Evolutionary conservation across 352 stramenopile species (phyloP), one percentile per base, ranked within the genome.

Genomic region (Peronospora belbahrii): DNA sequence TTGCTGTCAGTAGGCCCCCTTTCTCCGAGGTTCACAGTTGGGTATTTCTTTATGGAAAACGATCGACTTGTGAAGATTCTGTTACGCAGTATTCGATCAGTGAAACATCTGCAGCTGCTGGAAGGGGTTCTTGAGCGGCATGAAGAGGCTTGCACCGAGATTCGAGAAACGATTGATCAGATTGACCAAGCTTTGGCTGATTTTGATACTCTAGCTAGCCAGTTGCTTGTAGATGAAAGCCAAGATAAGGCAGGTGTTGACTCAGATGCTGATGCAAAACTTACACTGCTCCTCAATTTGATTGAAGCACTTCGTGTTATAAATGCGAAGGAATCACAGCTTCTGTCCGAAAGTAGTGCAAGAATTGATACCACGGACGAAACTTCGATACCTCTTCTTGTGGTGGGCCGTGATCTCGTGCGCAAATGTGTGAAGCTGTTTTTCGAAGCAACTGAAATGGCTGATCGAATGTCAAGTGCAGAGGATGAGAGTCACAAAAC

Each of bases 61-160:
- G 73, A 88, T 42, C 74, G 76, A 11, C 58, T 93, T 19, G 69
- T 81, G 13, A 74, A 67, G 32, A 85, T 88, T 45, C 62, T 93
- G 15, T 46, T 80, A 22, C 74, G 76, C 30, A 93, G 72, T 48
- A 73, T 90, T 37, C 67, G 70, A 31, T 74, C 68, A 0, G 63
- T 69, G n/a, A 56, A 73, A 31, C 70, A 70, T 17, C 41, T 88
- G 3, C 59, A 74, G 15, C 17, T 64, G 7, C 56, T 93, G 3
- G 59, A 83, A 25, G 41, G 18, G 1, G 53, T 83, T 13, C 55
- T 93, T 6, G 51, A 67, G 18, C 68, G 68, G 11, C 69, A 88
- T 36, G 73, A 74, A 18, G 48, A 58, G n/a, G 50, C 52, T 14
- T 70, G 65, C 44, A 28, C 28, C 15, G 52, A 42, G 23, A 49